Base-by-base conservation (phyloP, 140 eudicot genomes). In the Stevia rebaudiana region DNA sequence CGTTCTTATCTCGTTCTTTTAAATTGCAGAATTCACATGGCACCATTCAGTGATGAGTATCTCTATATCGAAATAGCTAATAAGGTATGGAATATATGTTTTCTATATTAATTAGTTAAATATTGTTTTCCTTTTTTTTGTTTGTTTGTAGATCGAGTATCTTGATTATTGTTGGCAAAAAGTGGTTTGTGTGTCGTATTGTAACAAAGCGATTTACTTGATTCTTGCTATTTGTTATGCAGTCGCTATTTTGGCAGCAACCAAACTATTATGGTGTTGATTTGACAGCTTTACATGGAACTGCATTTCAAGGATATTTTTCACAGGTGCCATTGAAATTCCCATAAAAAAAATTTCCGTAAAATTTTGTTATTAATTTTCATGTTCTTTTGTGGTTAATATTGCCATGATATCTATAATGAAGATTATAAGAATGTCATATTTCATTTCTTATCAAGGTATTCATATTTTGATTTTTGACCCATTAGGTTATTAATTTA, bases 191-290 rank as follows among this genome's bases (percentile, higher is more conserved):
- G 8, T 41, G 18, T 64, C 3, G 0, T 63, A 53, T 52, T n/a
- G 10, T 50, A 18, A 43, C 9, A 18, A 58, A 19, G 39, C n/a
- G 21, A 13, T 33, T 11, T 19, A 21, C 19, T 19, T 37, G 5
- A 23, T 65, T 61, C 5, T 75, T 74, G 40, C 25, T 65, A 47
- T 22, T 79, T 63, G 51, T 73, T 25, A 47, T 74, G 35, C 87
- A 88, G 95, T 86, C 98, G 42, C 79, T 88, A 21, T 92, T 92
- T 74, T 92, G 98, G 98, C 98, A 92, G 83, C 98, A 92, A 61
- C 96, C 85, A 52, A 92, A 92, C 64, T 92, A 92, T 78, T 92
- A 78, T 17, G 98, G 98, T 52, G 97, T 92, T 67, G 87, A 92
- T 82, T 82, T 92, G 81, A 88, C 94, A 62, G 79, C 96, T 8